phyloP scores from a whole-genome alignment of 345 rosid genomes.

The Eucalyptus victrix region DNA sequence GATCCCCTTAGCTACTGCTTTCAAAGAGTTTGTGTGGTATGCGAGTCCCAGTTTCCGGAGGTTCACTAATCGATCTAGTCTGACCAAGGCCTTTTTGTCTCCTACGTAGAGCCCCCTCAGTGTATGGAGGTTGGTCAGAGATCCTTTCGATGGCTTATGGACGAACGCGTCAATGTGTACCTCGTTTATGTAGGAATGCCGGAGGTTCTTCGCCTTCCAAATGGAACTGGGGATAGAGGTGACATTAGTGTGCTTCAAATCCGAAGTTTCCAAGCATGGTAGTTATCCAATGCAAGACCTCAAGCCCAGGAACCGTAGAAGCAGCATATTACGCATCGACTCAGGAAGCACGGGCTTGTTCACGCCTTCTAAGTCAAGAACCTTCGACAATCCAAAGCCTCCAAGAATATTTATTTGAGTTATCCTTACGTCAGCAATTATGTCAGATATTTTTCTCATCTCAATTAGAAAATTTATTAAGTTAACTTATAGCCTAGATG shows the following conservation, averaged over 20 bases:
- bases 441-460: background rate
- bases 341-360: slow-evolving; percentile 14
- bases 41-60: slow-evolving; percentile 19
- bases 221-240: slow-evolving; percentile 6
- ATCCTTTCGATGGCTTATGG: background rate
- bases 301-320: slow-evolving; percentile 9
- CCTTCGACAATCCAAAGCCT: slow-evolving; percentile 3
- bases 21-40: background rate
- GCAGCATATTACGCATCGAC: background rate
- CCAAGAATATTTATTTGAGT: background rate
- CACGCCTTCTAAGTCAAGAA: slow-evolving; percentile 19
- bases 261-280: slow-evolving; percentile 13
- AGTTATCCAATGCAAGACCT: slow-evolving; percentile 4
- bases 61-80: background rate
- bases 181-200: slow-evolving; percentile 8
- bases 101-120: slow-evolving; percentile 9
- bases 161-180: background rate
- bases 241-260: slow-evolving; percentile 23
- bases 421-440: background rate
- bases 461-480: background rate
- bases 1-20: background rate
- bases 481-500: background rate
- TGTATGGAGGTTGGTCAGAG: slow-evolving; percentile 6
- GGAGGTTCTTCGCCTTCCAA: slow-evolving; percentile 3
- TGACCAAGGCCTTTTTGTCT: background rate